Base-by-base conservation (phyloP, 495 filamentous ascomycete species). In the Penicillium lagena region DNA sequence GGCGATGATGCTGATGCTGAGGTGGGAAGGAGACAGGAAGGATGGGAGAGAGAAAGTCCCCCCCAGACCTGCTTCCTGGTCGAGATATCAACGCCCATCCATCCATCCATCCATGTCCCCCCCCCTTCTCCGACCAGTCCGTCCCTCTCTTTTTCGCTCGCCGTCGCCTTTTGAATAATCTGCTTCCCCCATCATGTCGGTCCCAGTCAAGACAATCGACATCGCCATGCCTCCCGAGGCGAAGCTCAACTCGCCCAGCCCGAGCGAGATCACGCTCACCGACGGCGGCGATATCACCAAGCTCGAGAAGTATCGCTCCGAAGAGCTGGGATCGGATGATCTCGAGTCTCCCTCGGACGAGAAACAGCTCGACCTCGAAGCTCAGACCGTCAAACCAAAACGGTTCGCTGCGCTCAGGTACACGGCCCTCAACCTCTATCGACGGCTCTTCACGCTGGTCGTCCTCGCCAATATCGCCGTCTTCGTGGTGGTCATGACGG, bases 371-470 rank as follows among this genome's bases (percentile, higher is more conserved):
- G 69, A 77, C 49, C 49, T 73, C 14, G 72, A 76, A 42, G 60
- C 64, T 9, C 67, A 75, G 42, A 52, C 54, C 9, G 46, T 47
- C 9, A 32, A 40, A 22, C 45, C 39, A 22, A 65, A 63, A 45
- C 68, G 41, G 14, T 49, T 62, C 29, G 50, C 63, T 30, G 51
- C 47, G 17, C 30, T 64, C 29, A 64, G 76, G 7, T 71, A 68
- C 52, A 55, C 60, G 12, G 45, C 68, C 37, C 46, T 75, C 37
- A 64, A 64, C 39, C 54, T 75, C 3, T 78, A 78, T 47, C 71
- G 76, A 28, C 69, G 73, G 3, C 67, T 81, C 1, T 81, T 80
- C 56, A 63, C 67, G 2, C 29, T 79, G 12, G 70, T 78, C 12
- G 73, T 78, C 39, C 42, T 70, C 9, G 67, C 62, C 52, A 84